Evolutionary conservation across 2,329 filamentous ascomycete species (phyloP), one percentile per base, ranked within the genome.

Genomic region (Botrytis hyacinthi): DNA sequence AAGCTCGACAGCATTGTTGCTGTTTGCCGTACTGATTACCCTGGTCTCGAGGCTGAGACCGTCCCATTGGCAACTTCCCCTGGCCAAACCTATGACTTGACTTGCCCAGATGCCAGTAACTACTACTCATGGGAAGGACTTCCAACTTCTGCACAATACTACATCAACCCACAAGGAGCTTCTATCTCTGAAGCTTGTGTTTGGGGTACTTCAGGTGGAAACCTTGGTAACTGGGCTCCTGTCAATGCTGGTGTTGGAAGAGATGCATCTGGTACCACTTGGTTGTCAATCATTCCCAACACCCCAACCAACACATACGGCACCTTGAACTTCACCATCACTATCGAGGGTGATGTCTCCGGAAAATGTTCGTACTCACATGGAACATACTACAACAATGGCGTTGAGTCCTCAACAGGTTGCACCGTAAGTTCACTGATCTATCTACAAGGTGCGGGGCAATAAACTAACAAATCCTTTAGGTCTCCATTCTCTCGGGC

Each of bases 21-120:
- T 62, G 88, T 97, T 78, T 99, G 96, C 89, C 94, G 94, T 83
- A 98, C 96, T 77, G 94, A 98, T 83, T 99, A 99, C 84, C 96
- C 96, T 75, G 95, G 94, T 81, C 94, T 90, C 74, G 96, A 99
- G 85, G 87, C 87, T 79, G 95, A 97, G 90, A 93, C 92, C 72
- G 88, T 98, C 74, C 93, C 95, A 63, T 84, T 95, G 65, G 84
- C 89, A 73, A 86, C 91, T 61, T 77, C 83, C 8, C 84, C 92
- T 70, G 92, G 92, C 74, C 79, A 83, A 67, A 87, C 84, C 40
- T 84, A 89, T 75, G 83, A 86, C 51, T 84, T 99, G 77, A 93
- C 93, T 81, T 95, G 93, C 86, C 92, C 95, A 65, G 84, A 92
- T 77, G 65, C 72, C 14, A 89, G 91, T 74, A 81, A 82, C 67